A percentile compares a stretch with the other conserved stretches of the same genome.
Conservation (phyloP, 345 rosid species). For the Gossypium thurberi region DNA sequence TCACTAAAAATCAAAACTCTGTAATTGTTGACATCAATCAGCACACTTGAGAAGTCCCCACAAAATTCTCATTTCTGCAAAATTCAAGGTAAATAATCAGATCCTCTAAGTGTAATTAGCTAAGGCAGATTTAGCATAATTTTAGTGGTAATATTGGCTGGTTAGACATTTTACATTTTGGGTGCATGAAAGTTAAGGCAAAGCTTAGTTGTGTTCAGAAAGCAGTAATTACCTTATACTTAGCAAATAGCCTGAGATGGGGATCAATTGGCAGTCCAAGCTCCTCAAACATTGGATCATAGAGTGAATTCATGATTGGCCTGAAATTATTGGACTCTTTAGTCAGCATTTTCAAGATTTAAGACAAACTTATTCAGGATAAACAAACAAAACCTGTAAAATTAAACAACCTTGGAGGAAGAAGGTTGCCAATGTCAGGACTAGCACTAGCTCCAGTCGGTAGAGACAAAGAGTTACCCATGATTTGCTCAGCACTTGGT, state of each 20-base stretch:
- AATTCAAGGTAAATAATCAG: not conserved
- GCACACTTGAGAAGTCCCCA: not conserved
- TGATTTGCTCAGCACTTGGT: no score
- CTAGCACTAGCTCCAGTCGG: no score
- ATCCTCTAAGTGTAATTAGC: not conserved
- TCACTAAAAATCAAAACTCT: not conserved
- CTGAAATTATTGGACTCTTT: conserved; percentile 2
- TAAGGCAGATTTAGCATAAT: not conserved
- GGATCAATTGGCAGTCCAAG: conserved; percentile 37
- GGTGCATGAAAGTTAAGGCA: not conserved
- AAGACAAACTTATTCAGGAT: not conserved
- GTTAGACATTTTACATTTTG: not conserved
- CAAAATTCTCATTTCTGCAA: not conserved
- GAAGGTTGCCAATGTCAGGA: no score
- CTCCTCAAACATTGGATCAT: conserved; percentile 31
- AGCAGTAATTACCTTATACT: not conserved
- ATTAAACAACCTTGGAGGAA: conserved; percentile 1
- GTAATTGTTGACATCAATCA: not conserved
- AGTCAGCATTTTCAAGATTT: not conserved
- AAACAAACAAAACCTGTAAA: not conserved
- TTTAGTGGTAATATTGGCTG: not conserved
- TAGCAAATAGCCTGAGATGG: conserved; percentile 26
- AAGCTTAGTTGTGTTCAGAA: no score
- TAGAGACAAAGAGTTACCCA: no score
- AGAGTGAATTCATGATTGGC: conserved; percentile 6